phyloP scores from a whole-genome alignment of 352 stramenopile genomes.

The Globisporangium irregulare region DNA sequence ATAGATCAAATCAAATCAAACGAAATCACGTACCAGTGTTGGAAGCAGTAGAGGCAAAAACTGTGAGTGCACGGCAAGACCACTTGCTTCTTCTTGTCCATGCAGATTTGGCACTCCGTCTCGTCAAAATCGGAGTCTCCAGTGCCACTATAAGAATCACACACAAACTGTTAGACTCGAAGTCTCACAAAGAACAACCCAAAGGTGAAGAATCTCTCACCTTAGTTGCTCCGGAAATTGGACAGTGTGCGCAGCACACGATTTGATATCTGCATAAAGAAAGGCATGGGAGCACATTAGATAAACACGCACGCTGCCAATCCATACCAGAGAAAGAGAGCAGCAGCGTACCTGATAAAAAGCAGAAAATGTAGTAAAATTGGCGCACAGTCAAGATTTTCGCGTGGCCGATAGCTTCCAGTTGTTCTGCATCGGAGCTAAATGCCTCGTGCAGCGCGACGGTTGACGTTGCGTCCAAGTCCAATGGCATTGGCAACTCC shows the following conservation, averaged over 20 bases:
- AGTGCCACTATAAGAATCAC: conserved; percentile 16
- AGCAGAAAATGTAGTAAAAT: conserved; percentile 86
- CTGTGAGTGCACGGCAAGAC: conserved; percentile 70
- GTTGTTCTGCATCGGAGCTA: conserved; percentile 20
- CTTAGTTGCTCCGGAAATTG: conserved; percentile 45
- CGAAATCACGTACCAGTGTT: conserved; percentile 45
- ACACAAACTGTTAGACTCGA: not conserved
- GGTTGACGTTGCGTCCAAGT: conserved; percentile 10
- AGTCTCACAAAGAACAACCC: not conserved
- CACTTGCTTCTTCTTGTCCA: conserved; percentile 84
- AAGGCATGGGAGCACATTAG: not conserved
- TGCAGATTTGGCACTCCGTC: conserved; percentile 81
- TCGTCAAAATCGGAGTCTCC: conserved; percentile 62
- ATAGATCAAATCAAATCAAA: not conserved
- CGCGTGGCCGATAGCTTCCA: conserved; percentile 53
- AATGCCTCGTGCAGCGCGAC: conserved; percentile 24
- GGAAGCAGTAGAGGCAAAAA: conserved; percentile 76
- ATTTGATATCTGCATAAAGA: conserved; percentile 45
- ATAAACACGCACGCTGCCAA: not conserved
- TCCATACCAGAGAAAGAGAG: not conserved
- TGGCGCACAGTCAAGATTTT: conserved; percentile 67
- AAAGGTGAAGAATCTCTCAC: conserved; percentile 1
- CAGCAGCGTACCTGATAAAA: conserved; percentile 42
- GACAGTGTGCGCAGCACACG: conserved; percentile 58
- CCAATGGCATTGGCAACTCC: conserved; percentile 23